Conservation (phyloP, 176 grass and related monocot genomes). For the Saccharum spontaneum region DNA sequence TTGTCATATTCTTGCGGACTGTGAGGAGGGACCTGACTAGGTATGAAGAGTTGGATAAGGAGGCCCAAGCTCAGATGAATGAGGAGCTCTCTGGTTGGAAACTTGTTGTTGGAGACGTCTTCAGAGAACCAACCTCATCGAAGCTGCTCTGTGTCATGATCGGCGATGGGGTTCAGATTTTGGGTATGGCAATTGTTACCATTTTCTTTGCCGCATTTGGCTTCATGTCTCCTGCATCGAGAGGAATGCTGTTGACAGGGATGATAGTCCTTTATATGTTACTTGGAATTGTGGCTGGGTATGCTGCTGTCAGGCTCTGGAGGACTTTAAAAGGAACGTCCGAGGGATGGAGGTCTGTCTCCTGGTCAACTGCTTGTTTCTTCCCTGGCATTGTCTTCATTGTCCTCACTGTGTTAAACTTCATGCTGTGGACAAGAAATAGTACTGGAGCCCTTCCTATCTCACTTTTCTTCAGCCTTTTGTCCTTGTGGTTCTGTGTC, state of each 20-base stretch:
- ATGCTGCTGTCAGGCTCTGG: constrained; percentile 77
- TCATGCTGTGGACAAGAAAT: constrained; percentile 80
- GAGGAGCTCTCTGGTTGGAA: constrained; percentile 93
- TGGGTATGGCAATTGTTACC: constrained; percentile 77
- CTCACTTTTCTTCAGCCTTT: constrained; percentile 75
- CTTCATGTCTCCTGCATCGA: constrained; percentile 88
- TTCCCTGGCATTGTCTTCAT: constrained; percentile 82
- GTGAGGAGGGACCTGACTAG: constrained; percentile 85
- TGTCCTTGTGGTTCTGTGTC: constrained; percentile 90
- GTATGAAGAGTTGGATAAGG: constrained; percentile 84
- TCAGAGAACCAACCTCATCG: constrained; percentile 74
- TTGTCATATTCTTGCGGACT: constrained; percentile 84
- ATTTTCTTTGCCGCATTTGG: constrained; percentile 87
- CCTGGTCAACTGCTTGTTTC: constrained; percentile 86
- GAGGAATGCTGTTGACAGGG: constrained; percentile 81
- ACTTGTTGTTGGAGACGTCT: constrained; percentile 87
- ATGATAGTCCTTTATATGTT: constrained; percentile 96
- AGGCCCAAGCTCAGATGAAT: constrained; percentile 87
- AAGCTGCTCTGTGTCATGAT: constrained; percentile 84
- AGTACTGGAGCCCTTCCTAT: constrained; percentile 84
- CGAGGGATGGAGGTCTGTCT: constrained; percentile 84
- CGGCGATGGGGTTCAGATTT: constrained; percentile 82
- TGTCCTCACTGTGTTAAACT: constrained; percentile 71
- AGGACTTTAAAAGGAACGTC: constrained; percentile 74
- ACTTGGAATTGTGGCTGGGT: constrained; percentile 78